Evolutionary conservation across 176 grass and related monocot species (phyloP).

Genomic region (Triticum turgidum): DNA sequence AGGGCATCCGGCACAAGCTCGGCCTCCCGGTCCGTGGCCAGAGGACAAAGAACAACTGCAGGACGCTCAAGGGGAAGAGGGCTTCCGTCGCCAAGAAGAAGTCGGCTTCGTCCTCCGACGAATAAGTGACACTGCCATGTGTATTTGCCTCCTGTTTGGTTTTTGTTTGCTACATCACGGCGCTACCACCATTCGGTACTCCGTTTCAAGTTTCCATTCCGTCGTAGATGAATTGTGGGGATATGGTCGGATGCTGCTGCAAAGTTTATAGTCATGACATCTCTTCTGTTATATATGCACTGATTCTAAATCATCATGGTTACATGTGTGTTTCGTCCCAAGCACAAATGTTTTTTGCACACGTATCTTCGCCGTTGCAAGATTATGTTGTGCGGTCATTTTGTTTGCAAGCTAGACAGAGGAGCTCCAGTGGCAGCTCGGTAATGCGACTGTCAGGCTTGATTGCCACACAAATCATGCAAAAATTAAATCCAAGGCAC

Average conservation of each 20-base stretch:
- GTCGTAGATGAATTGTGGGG: not conserved
- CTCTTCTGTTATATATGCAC: not conserved
- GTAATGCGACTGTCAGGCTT: not conserved
- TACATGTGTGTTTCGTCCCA: not conserved
- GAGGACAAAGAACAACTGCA: slow-evolving; percentile 91
- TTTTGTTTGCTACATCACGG: not conserved
- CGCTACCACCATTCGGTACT: not conserved
- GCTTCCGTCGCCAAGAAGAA: slow-evolving; percentile 80
- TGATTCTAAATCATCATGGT: not conserved
- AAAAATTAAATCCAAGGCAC: not conserved
- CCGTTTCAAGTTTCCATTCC: not conserved
- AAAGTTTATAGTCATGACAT: slow-evolving; percentile 10
- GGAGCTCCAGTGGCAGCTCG: not conserved
- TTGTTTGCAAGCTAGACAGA: not conserved
- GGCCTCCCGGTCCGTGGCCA: slow-evolving; percentile 76
- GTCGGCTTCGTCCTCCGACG: slow-evolving; percentile 44
- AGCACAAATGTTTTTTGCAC: not conserved
- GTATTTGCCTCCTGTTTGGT: slow-evolving; percentile 15
- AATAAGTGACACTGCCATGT: slow-evolving; percentile 38
- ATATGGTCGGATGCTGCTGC: not conserved
- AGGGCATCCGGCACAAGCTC: slow-evolving; percentile 70
- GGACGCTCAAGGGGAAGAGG: slow-evolving; percentile 86
- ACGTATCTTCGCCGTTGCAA: not conserved
- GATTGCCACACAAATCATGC: not conserved
- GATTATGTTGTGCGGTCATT: not conserved